Percentiles rank a stretch among this genome's conserved stretches.
These are phyloP conservation scores for Casuarina cunninghamiana DNA, from an alignment of 306 rosid species.

Conservation along the genomic window DNA sequence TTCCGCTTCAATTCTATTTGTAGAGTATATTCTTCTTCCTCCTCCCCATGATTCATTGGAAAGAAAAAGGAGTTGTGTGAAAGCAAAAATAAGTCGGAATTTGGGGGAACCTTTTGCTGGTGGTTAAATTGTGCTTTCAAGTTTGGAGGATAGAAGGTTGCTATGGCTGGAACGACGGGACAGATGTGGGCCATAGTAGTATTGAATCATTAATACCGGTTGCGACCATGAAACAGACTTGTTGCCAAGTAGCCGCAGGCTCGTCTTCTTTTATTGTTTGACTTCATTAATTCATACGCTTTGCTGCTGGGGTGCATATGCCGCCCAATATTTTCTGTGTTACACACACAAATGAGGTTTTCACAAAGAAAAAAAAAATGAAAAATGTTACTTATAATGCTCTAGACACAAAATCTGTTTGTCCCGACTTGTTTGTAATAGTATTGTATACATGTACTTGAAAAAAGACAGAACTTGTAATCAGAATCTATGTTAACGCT, in stretches of 20 bases:
- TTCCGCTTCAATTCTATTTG: not conserved
- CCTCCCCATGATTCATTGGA: not conserved
- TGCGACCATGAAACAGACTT: conserved; percentile 62
- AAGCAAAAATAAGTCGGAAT: conserved; percentile 15
- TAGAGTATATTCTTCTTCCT: not conserved
- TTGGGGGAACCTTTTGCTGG: conserved; percentile 39
- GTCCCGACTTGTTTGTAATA: not conserved
- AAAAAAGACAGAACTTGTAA: not conserved
- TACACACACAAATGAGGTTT: too few relatives aligned
- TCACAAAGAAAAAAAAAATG: not conserved
- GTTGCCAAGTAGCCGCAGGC: conserved; percentile 82
- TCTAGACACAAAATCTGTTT: not conserved
- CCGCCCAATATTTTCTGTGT: not conserved
- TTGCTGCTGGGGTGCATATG: not conserved
- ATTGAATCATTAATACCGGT: conserved; percentile 53
- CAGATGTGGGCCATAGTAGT: conserved; percentile 59
- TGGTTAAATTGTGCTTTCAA: conserved; percentile 27
- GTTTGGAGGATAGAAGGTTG: conserved; percentile 34
- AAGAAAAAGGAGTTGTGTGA: conserved; percentile 10
- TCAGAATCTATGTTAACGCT: not conserved
- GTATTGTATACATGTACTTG: too few relatives aligned
- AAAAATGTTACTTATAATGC: too few relatives aligned
- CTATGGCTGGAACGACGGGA: conserved; percentile 73
- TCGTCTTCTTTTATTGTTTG: conserved; percentile 24
- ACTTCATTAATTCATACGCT: not conserved